These are phyloP conservation scores for Sporisorium graminicola DNA, from an alignment of 1,284 basidiomycete species.

Conservation along the genomic window DNA sequence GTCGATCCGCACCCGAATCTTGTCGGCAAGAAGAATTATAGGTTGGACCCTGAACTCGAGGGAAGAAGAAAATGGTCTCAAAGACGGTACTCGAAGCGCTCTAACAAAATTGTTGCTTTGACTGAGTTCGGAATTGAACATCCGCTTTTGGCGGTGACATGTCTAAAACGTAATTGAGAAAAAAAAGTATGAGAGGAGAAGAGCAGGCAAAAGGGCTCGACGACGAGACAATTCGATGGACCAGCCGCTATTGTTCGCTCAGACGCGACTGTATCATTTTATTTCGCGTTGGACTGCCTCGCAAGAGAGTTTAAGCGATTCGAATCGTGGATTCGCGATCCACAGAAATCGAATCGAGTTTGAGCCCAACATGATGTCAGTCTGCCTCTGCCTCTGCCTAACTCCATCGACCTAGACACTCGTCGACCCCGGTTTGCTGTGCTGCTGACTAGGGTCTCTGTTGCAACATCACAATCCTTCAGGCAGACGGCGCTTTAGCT, in stretches of 20 bases:
- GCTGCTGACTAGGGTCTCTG: no score
- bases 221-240: not conserved
- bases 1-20: not conserved
- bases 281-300: not conserved
- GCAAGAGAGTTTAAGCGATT: not conserved
- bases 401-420: not conserved
- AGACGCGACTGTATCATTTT: no score
- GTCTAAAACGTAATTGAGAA: no score
- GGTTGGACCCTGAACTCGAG: slow-evolving; percentile 4
- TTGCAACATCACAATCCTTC: no score
- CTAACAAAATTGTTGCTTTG: not conserved
- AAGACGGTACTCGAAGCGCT: no score
- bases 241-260: no score
- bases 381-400: not conserved
- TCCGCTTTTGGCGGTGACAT: no score
- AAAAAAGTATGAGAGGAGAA: no score
- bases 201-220: not conserved
- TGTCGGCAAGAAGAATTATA: not conserved
- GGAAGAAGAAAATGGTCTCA: not conserved
- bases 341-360: not conserved
- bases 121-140: not conserved
- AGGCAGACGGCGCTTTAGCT: no score
- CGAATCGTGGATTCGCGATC: slow-evolving; percentile 4
- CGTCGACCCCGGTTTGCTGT: no score
- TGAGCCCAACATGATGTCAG: slow-evolving; percentile 17